Conservation (phyloP, 768 basidiomycete species). For the Peribolospora baueri region DNA sequence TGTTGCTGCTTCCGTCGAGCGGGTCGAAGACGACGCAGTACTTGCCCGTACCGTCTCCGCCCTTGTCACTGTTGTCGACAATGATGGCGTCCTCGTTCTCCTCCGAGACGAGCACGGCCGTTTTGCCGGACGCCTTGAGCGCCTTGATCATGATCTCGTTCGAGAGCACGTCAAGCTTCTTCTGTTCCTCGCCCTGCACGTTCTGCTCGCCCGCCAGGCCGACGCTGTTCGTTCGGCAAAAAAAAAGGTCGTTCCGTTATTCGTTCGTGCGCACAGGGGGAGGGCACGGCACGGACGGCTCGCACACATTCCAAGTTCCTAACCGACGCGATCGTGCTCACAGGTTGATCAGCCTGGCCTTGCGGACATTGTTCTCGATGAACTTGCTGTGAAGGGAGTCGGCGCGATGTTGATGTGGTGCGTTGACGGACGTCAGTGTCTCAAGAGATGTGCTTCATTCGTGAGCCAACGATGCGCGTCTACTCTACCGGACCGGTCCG, state of each 20-base stretch:
- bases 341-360: slow-evolving; percentile 92
- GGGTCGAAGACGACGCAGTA: slow-evolving; percentile 99
- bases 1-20: slow-evolving; percentile 84
- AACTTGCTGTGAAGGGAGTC: slow-evolving; percentile 27
- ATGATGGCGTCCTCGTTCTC: slow-evolving; percentile 48
- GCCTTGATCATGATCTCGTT: slow-evolving; percentile 99
- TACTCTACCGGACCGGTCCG: no score
- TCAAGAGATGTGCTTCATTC: no score
- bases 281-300: background rate
- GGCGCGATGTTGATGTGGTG: background rate
- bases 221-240: slow-evolving; percentile 32
- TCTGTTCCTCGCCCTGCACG: slow-evolving; percentile 95
- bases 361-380: slow-evolving; percentile 92
- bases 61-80: slow-evolving; percentile 56
- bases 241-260: background rate
- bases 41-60: slow-evolving; percentile 22
- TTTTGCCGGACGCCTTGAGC: slow-evolving; percentile 85
- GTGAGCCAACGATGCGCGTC: no score
- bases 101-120: slow-evolving; percentile 85
- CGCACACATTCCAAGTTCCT: background rate
- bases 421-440: no score
- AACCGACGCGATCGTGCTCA: slow-evolving; percentile 23
- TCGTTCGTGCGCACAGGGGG: background rate
- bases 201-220: slow-evolving; percentile 92
- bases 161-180: slow-evolving; percentile 90